Conservation (phyloP, 2,329 filamentous ascomycete species). For the Alternaria solani region DNA sequence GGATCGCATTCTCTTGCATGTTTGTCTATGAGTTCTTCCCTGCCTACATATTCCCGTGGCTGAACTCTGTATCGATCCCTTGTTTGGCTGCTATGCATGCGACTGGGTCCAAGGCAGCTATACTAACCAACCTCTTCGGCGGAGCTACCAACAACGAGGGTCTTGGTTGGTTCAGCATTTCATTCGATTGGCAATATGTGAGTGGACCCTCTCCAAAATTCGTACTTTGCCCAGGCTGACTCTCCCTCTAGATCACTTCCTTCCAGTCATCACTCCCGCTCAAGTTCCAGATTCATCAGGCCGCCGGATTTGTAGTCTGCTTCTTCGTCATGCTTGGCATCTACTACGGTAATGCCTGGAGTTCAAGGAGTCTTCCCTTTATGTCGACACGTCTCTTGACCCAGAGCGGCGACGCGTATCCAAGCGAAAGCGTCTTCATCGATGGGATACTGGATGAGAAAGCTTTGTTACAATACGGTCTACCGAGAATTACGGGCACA, state of each 20-base stretch:
- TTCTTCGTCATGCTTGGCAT: slow-evolving; percentile 22
- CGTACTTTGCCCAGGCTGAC: not conserved
- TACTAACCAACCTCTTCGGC: slow-evolving; percentile 24
- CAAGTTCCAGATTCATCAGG: slow-evolving; percentile 23
- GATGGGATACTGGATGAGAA: slow-evolving; percentile 22
- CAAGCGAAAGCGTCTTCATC: slow-evolving; percentile 21
- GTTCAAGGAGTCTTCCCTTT: slow-evolving; percentile 20
- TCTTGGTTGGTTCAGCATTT: slow-evolving; percentile 19
- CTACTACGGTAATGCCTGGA: slow-evolving; percentile 27
- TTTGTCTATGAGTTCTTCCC: slow-evolving; percentile 26
- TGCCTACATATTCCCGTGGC: slow-evolving; percentile 28
- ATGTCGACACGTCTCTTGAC: slow-evolving; percentile 28
- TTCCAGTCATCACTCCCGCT: slow-evolving; percentile 27
- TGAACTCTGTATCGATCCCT: slow-evolving; percentile 27
- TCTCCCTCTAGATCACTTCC: slow-evolving; percentile 17
- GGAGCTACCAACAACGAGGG: slow-evolving; percentile 26
- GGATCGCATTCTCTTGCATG: slow-evolving; percentile 27
- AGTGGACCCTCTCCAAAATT: not conserved
- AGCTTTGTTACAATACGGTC: slow-evolving; percentile 20
- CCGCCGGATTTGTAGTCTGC: slow-evolving; percentile 19
- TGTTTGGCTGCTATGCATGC: slow-evolving; percentile 25
- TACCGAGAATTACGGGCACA: slow-evolving; percentile 21
- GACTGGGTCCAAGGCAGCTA: slow-evolving; percentile 21
- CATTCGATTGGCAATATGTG: slow-evolving; percentile 29
- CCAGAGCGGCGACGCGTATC: slow-evolving; percentile 16